These are phyloP conservation scores for Elongisporangium anandrum DNA, from an alignment of 352 stramenopile species.

Conservation along the genomic window DNA sequence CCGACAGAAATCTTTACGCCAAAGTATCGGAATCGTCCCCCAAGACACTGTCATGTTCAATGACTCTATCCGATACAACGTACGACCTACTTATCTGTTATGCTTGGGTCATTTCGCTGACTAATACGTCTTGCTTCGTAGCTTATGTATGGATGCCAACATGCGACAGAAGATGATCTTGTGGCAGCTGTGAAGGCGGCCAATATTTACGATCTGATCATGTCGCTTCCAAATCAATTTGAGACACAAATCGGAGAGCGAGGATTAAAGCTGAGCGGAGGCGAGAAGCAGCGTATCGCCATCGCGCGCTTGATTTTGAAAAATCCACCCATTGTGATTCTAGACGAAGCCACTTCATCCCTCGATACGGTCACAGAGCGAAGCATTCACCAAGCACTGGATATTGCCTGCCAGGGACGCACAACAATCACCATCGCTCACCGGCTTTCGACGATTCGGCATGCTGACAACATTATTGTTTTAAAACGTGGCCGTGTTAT, in stretches of 20 bases:
- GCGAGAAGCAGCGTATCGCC: constrained; percentile 81
- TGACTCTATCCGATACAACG: constrained; percentile 94
- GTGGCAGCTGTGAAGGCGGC: constrained; percentile 86
- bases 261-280: constrained; percentile 73
- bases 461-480: constrained; percentile 69
- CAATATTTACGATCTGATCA: constrained; percentile 94
- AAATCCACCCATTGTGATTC: constrained; percentile 68
- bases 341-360: constrained; percentile 78
- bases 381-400: constrained; percentile 60
- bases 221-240: constrained; percentile 86
- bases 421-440: constrained; percentile 82
- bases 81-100: constrained; percentile 38
- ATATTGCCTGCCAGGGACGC: constrained; percentile 39
- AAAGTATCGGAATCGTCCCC: constrained; percentile 93
- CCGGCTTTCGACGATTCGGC: constrained; percentile 70
- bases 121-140: constrained; percentile 22
- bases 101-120: constrained; percentile 1
- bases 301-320: constrained; percentile 79
- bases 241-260: constrained; percentile 87
- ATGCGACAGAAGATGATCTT: constrained; percentile 89
- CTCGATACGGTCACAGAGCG: constrained; percentile 74
- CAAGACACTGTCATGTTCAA: constrained; percentile 98
- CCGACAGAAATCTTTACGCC: constrained; percentile 87
- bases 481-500: constrained; percentile 48
- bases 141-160: constrained; percentile 87